Conservation (phyloP, 768 basidiomycete genomes). For the Trametes cingulata region DNA sequence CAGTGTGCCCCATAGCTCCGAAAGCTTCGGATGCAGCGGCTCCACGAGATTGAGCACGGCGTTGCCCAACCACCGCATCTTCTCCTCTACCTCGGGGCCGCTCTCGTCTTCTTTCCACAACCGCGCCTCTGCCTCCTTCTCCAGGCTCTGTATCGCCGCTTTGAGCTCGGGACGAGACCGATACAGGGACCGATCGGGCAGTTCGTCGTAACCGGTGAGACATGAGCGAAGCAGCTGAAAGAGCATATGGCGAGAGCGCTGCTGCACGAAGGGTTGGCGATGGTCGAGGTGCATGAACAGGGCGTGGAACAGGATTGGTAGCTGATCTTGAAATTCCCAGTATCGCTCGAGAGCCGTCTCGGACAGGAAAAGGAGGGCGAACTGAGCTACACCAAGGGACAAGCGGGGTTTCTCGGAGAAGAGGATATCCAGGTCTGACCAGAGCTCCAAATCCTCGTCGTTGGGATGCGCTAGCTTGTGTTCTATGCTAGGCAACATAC, state of each 20-base stretch:
- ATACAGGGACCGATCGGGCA: constrained; percentile 57
- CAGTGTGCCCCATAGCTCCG: constrained; percentile 76
- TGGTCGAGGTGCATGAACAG: constrained; percentile 85
- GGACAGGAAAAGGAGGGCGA: constrained; percentile 82
- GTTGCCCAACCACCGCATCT: constrained; percentile 68
- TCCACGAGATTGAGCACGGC: constrained; percentile 67
- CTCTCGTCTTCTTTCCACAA: constrained; percentile 77
- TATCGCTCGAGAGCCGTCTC: constrained; percentile 75
- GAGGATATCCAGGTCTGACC: constrained; percentile 77
- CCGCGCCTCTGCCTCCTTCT: constrained; percentile 53
- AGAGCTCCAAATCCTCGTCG: constrained; percentile 69
- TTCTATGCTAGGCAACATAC: constrained; percentile 79
- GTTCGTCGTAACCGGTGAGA: constrained; percentile 73
- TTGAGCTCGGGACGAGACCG: constrained; percentile 52
- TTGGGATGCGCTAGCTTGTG: constrained; percentile 65
- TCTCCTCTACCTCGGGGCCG: constrained; percentile 54
- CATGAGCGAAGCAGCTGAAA: constrained; percentile 85
- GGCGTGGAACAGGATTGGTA: constrained; percentile 77
- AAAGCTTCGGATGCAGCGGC: constrained; percentile 67
- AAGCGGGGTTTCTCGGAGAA: constrained; percentile 73
- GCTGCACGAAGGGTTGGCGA: constrained; percentile 64
- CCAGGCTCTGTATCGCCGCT: constrained; percentile 52
- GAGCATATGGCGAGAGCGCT: constrained; percentile 73
- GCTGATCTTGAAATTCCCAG: constrained; percentile 70
- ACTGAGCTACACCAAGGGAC: constrained; percentile 79